A percentile compares a stretch with the other conserved stretches of the same genome.
Evolutionary conservation across 306 rosid genomes (phyloP).

Genomic region (Malus sylvestris): DNA sequence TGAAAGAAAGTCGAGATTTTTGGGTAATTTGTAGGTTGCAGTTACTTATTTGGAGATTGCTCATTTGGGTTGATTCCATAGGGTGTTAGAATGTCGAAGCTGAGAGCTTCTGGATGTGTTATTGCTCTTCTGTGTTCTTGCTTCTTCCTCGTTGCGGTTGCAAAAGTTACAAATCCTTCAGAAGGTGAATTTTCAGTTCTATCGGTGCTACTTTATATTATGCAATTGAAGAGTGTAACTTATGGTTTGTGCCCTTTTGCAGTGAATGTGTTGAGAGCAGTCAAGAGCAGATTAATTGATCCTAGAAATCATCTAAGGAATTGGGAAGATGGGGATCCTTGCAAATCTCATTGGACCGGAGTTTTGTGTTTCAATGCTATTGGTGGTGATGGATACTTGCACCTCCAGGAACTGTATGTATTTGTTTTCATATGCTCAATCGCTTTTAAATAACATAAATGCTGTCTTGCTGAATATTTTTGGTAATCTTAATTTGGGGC

Average conservation of each 20-base stretch:
- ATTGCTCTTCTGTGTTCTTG: slow-evolving; percentile 33
- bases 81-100: slow-evolving; percentile 31
- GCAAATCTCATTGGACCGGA: slow-evolving; percentile 64
- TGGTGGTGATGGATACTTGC: slow-evolving; percentile 48
- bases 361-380: slow-evolving; percentile 34
- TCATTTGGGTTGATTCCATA: not conserved
- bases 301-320: slow-evolving; percentile 29
- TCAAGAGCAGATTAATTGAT: slow-evolving; percentile 61
- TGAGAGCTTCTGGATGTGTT: slow-evolving; percentile 33
- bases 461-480: not conserved
- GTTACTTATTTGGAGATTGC: not conserved
- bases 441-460: not conserved
- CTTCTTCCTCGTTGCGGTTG: slow-evolving; percentile 24
- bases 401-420: slow-evolving; percentile 56
- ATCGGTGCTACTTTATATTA: not conserved
- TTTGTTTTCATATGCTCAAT: not conserved
- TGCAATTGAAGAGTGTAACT: not conserved
- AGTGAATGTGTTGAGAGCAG: slow-evolving; percentile 55
- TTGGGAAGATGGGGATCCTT: slow-evolving; percentile 73
- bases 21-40: too few species aligned
- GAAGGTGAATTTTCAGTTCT: slow-evolving; percentile 44
- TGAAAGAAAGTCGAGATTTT: too few species aligned
- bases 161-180: slow-evolving; percentile 50
- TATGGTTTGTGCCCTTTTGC: slow-evolving; percentile 24
- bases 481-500: slow-evolving; percentile 27